These are phyloP conservation scores for Achaetomium macrosporum DNA, from an alignment of 2,329 filamentous ascomycete species.

Conservation along the genomic window DNA sequence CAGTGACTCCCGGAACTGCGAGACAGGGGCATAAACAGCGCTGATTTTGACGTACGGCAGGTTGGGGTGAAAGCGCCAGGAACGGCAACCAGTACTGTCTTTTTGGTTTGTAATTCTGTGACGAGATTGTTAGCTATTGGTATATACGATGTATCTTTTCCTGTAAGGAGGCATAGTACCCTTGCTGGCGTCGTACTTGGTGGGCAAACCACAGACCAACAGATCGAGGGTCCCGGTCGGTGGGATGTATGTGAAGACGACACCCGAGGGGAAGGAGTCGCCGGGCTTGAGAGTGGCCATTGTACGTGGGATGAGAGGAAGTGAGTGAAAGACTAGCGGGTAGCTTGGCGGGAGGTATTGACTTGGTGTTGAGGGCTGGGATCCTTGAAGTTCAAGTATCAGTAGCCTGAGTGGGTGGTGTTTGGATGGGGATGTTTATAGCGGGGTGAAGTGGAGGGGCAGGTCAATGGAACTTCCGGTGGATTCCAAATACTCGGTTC, in stretches of 20 bases:
- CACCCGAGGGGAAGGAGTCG: constrained; percentile 74
- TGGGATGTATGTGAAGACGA: constrained; percentile 79
- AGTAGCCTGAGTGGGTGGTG: not conserved
- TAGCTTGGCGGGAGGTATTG: not conserved
- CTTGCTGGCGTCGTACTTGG: constrained; percentile 73
- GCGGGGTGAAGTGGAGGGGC: constrained; percentile 7
- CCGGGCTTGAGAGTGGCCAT: constrained; percentile 68
- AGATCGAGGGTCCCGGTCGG: constrained; percentile 66
- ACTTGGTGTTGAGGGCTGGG: not conserved
- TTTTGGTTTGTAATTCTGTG: constrained; percentile 52
- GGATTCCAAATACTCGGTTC: too few relatives aligned
- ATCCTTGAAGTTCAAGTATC: not conserved
- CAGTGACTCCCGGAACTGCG: too few relatives aligned
- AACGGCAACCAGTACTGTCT: constrained; percentile 51
- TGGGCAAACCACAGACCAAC: constrained; percentile 70
- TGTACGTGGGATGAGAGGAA: constrained; percentile 14
- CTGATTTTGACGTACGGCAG: too few relatives aligned
- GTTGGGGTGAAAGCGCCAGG: constrained; percentile 79
- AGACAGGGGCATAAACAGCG: too few relatives aligned
- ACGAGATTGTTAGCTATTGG: not conserved
- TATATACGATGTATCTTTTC: too few relatives aligned
- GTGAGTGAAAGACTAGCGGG: not conserved
- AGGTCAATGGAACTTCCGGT: too few relatives aligned
- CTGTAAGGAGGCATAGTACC: constrained; percentile 34
- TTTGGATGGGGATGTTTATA: not conserved